Evolutionary conservation across 805 yeast species (phyloP), one percentile per base, ranked within the genome.

Genomic region (Nakazawaea wickerhamii): DNA sequence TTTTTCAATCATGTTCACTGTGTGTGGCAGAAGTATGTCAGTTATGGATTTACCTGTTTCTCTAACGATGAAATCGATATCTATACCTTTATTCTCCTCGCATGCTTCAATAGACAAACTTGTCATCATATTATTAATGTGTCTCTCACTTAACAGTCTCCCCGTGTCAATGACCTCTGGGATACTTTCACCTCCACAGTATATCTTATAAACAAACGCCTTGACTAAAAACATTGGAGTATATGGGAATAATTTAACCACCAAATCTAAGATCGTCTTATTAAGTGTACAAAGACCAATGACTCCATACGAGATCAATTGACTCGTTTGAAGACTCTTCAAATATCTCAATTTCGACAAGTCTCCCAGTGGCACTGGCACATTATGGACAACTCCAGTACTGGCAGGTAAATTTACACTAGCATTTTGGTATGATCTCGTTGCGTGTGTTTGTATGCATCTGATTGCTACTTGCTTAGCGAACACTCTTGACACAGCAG

Each of bases 81-180:
- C 80, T 32, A 77, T 67, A n/a, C 54, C 45, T 56, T 76, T 73
- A 45, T 74, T 75, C 30, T 95, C 96, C 50, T 86, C 86, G 41
- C 96, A 82, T 43, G 93, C 95, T 64, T 90, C 98, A 40, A 90
- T 89, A 13, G 96, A 87, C 59, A 88, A 77, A 1, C 95, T 83
- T n/a, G 90, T 68, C 95, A 90, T 88, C 95, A 90, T 87, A 68
- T 90, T 91, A 51, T 85, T 78, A 55, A 89, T 84, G 8, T 95
- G 95, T 47, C 95, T 72, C 40, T 72, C 60, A 42, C 77, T 69
- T 50, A 90, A 70, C 45, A 77, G 68, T 43, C 70, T 65, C 41
- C 95, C 95, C 4, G 95, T 84, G 43, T 68, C 59, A 41, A 77
- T 68, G 11, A 90, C 93, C 50, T 89, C 84, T 9, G 63, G 61